These are phyloP conservation scores for Potentilla sterilis DNA, from an alignment of 306 rosid species.

Conservation along the genomic window DNA sequence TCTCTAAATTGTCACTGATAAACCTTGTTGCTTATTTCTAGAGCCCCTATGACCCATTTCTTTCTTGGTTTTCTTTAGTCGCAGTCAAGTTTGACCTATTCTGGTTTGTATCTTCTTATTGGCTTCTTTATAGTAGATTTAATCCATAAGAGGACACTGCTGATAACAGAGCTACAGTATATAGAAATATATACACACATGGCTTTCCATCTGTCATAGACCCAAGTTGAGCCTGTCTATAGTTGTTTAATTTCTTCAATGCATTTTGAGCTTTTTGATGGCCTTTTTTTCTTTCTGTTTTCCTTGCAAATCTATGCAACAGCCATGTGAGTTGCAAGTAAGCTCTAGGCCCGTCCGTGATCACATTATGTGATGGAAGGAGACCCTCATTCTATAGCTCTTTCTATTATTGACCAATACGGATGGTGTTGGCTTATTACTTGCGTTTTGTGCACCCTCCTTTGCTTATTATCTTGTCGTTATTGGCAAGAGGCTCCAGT, in stretches of 20 bases:
- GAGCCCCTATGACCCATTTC: slow-evolving; percentile 5
- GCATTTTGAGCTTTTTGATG: slow-evolving; percentile 36
- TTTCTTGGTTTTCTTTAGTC: slow-evolving; percentile 27
- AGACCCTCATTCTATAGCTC: background rate
- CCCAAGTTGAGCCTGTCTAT: slow-evolving; percentile 28
- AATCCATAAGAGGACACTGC: slow-evolving; percentile 15
- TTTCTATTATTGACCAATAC: slow-evolving; percentile 12
- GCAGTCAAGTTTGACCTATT: background rate
- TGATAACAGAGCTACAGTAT: background rate
- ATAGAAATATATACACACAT: background rate
- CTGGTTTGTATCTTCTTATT: slow-evolving; percentile 15
- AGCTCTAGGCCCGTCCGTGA: slow-evolving; percentile 63
- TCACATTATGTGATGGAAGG: slow-evolving; percentile 8
- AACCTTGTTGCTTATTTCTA: slow-evolving; percentile 5
- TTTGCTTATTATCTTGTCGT: slow-evolving; percentile 25
- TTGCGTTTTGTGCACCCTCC: slow-evolving; percentile 6
- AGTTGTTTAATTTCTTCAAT: slow-evolving; percentile 29
- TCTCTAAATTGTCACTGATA: background rate
- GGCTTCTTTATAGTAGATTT: slow-evolving; percentile 1
- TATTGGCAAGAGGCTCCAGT: slow-evolving; percentile 8
- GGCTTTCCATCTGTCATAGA: slow-evolving; percentile 11
- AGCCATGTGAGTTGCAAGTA: slow-evolving; percentile 40
- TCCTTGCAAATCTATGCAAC: slow-evolving; percentile 13
- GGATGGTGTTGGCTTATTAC: slow-evolving; percentile 9
- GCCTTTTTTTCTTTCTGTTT: background rate